A percentile compares a stretch with the other conserved stretches of the same genome.
phyloP scores from a whole-genome alignment of 2,329 filamentous ascomycete genomes.

The Cladophialophora bantiana region DNA sequence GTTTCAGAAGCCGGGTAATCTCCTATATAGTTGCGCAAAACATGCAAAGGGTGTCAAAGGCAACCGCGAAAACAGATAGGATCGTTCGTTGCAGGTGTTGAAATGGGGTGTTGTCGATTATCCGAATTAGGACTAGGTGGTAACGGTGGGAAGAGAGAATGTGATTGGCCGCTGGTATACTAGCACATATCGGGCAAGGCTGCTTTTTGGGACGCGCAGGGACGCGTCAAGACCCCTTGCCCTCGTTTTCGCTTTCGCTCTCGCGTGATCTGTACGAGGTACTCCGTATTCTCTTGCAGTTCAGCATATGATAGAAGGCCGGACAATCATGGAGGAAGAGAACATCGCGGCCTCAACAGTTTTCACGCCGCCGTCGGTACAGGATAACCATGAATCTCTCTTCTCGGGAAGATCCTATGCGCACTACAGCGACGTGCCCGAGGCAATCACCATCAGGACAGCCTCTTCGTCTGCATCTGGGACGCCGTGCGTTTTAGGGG shows the following conservation, averaged over 20 bases:
- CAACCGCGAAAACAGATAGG: neutral
- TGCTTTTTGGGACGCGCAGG: neutral
- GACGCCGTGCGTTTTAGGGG: slow-evolving; percentile 77
- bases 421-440: slow-evolving; percentile 73
- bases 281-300: neutral
- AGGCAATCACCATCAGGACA: slow-evolving; percentile 57
- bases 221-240: neutral
- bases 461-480: slow-evolving; percentile 41
- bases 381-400: slow-evolving; percentile 57
- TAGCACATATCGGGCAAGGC: neutral
- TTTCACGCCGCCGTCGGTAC: slow-evolving; percentile 75
- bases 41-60: neutral
- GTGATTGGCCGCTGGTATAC: slow-evolving; percentile 2
- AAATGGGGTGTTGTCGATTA: slow-evolving; percentile 11
- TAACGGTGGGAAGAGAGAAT: neutral
- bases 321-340: slow-evolving; percentile 43
- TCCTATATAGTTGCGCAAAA: neutral
- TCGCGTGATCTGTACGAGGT: neutral
- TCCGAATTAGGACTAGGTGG: slow-evolving; percentile 5
- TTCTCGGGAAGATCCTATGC: slow-evolving; percentile 72
- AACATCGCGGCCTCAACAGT: slow-evolving; percentile 44
- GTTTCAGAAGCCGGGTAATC: neutral
- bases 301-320: neutral
- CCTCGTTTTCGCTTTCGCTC: neutral
- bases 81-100: slow-evolving; percentile 1